phyloP scores from a whole-genome alignment of 768 basidiomycete genomes.

The Tylopilus plumbeoviolaceoides region DNA sequence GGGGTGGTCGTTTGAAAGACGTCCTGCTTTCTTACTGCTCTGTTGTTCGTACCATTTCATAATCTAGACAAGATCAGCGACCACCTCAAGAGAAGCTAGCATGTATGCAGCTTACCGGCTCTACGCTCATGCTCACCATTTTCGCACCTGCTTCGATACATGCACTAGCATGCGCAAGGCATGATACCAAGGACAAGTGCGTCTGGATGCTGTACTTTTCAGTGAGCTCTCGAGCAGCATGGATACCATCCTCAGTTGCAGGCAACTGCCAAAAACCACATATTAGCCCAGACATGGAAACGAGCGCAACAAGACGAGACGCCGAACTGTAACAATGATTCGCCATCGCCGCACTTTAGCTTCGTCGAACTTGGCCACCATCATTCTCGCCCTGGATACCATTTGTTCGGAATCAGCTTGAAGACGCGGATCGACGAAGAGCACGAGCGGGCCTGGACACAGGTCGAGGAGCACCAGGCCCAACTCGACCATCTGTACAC shows the following conservation, averaged over 20 bases:
- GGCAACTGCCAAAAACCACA: slow-evolving; percentile 41
- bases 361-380: slow-evolving; percentile 39
- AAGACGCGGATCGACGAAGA: slow-evolving; percentile 49
- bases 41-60: slow-evolving; percentile 41
- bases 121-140: slow-evolving; percentile 47
- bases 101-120: slow-evolving; percentile 37
- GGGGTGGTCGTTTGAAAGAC: slow-evolving; percentile 29
- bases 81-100: background rate
- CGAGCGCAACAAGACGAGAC: background rate
- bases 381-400: slow-evolving; percentile 38
- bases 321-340: slow-evolving; percentile 47
- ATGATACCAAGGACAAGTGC: slow-evolving; percentile 51
- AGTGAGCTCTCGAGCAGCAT: slow-evolving; percentile 41
- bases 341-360: slow-evolving; percentile 37
- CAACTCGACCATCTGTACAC: slow-evolving; percentile 48
- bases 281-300: background rate
- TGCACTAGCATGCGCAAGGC: slow-evolving; percentile 49
- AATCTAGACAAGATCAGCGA: slow-evolving; percentile 29
- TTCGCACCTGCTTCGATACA: slow-evolving; percentile 51
- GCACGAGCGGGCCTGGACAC: slow-evolving; percentile 45
- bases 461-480: slow-evolving; percentile 41
- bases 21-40: background rate
- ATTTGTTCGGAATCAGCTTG: slow-evolving; percentile 36
- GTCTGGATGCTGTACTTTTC: slow-evolving; percentile 39
- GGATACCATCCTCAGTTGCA: slow-evolving; percentile 52